phyloP scores from a whole-genome alignment of 345 rosid species.

The Euphorbia tirucalli region DNA sequence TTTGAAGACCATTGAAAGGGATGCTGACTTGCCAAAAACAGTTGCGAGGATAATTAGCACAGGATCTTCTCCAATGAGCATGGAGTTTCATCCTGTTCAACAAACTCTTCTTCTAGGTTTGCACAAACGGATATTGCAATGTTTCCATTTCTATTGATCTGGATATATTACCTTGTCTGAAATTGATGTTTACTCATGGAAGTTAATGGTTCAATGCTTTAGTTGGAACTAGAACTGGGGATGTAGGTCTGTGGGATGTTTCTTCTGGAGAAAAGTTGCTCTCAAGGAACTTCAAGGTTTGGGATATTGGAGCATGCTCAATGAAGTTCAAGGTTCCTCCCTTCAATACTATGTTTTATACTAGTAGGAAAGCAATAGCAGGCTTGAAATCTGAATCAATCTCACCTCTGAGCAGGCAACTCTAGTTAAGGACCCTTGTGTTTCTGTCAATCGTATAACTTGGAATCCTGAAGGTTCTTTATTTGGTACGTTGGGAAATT shows the following conservation, averaged over 20 bases:
- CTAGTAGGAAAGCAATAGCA: neutral
- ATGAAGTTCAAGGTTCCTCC: slow-evolving; percentile 39
- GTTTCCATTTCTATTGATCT: neutral
- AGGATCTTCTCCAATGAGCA: slow-evolving; percentile 59
- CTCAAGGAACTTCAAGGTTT: slow-evolving; percentile 58
- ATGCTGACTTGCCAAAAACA: slow-evolving; percentile 36
- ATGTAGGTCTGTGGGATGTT: slow-evolving; percentile 63
- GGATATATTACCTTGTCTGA: neutral
- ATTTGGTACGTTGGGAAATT: slow-evolving; percentile 40
- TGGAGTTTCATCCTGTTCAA: slow-evolving; percentile 76
- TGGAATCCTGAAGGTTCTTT: slow-evolving; percentile 59
- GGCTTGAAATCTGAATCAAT: slow-evolving; percentile 18
- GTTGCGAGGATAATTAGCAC: slow-evolving; percentile 47
- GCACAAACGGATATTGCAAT: neutral
- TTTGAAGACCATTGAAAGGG: neutral
- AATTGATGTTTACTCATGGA: slow-evolving; percentile 7
- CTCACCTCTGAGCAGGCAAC: slow-evolving; percentile 30
- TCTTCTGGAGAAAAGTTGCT: slow-evolving; percentile 45
- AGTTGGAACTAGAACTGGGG: slow-evolving; percentile 68
- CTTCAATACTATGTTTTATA: slow-evolving; percentile 18
- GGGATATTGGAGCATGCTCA: slow-evolving; percentile 60
- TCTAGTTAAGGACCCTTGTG: slow-evolving; percentile 36
- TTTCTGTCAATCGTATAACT: slow-evolving; percentile 40
- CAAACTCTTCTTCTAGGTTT: slow-evolving; percentile 71
- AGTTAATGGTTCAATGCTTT: slow-evolving; percentile 24